Evolutionary conservation across 169 alveolate genomes (phyloP), one percentile per base, ranked within the genome.

Genomic region (Theileria equi): DNA sequence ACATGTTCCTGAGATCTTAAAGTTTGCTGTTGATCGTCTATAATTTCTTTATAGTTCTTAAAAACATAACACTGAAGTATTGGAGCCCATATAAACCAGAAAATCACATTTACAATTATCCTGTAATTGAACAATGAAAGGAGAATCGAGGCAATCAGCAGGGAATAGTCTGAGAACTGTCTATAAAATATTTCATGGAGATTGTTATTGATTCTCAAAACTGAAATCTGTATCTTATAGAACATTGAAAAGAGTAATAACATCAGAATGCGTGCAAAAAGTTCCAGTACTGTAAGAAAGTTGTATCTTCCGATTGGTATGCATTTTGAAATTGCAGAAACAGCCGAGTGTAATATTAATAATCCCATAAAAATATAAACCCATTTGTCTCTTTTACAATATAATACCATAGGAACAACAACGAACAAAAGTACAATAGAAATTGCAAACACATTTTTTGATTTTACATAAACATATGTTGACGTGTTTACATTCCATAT

Each of bases 51-150:
- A 26, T 57, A 43, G 21, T 26, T 40, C 17, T 59, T 53, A 32
- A 72, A 5, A n/a, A 72, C 68, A 5, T n/a, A 6, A 48, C 83
- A 72, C 2, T 31, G 41, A 35, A 61, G 0, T 23, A 72, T 54
- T 1, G 83, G 83, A 7, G 57, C 68, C 83, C 83, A 72, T 8
- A 72, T 17, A 26, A 72, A 61, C 62, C 67, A 61, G 55, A 54
- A 57, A 19, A 50, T 2, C 8, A 63, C 13, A 21, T 62, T 55
- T 5, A 72, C 55, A 17, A 43, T 61, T n/a, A 64, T 26, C 32
- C 55, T 19, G 13, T 72, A 68, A 5, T 54, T 25, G 26, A 72
- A 62, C 5, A 66, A n/a, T 21, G 59, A 5, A 5, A 72, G 7
- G 5, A 64, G 11, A 36, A 72, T 3, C 7, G 83, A 62, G 6